Evolutionary conservation across 2,329 filamentous ascomycete species (phyloP).

Genomic region (Talaromyces islandicus): DNA sequence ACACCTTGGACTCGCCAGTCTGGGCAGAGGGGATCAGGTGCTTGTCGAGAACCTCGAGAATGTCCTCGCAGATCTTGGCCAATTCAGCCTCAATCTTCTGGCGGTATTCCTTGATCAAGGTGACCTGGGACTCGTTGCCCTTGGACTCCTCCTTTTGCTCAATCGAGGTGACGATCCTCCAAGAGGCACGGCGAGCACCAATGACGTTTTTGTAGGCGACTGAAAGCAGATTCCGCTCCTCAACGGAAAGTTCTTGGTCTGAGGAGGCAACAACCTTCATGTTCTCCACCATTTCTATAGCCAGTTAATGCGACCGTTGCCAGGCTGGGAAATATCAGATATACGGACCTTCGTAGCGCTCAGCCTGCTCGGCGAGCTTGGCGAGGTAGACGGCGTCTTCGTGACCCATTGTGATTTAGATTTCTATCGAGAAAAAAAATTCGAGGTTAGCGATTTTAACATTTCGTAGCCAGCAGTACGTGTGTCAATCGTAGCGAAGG

Average conservation of each 20-base stretch:
- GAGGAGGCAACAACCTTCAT: constrained; percentile 97
- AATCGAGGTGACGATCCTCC: constrained; percentile 99
- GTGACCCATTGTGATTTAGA: constrained; percentile 83
- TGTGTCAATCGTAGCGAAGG: background rate
- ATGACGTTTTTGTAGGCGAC: constrained; percentile 99
- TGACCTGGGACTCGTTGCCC: constrained; percentile 90
- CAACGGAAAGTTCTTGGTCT: constrained; percentile 74
- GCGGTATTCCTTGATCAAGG: constrained; percentile 92
- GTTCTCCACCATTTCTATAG: constrained; percentile 96
- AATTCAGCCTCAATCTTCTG: constrained; percentile 97
- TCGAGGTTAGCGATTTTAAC: background rate
- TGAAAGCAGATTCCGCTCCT: constrained; percentile 88
- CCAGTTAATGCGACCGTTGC: constrained; percentile 15
- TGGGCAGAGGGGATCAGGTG: constrained; percentile 92
- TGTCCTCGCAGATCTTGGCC: constrained; percentile 96
- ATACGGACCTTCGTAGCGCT: constrained; percentile 93
- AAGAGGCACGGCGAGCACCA: constrained; percentile 94
- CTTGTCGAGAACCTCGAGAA: constrained; percentile 89
- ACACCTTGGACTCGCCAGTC: constrained; percentile 97
- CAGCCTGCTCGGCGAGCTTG: constrained; percentile 99
- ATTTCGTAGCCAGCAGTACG: background rate
- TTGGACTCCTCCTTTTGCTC: constrained; percentile 99
- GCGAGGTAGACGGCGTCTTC: constrained; percentile 99
- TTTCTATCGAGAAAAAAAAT: constrained; percentile 16
- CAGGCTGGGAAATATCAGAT: background rate